Base-by-base conservation (phyloP, 768 basidiomycete genomes). In the Boletus eberwhitei region DNA sequence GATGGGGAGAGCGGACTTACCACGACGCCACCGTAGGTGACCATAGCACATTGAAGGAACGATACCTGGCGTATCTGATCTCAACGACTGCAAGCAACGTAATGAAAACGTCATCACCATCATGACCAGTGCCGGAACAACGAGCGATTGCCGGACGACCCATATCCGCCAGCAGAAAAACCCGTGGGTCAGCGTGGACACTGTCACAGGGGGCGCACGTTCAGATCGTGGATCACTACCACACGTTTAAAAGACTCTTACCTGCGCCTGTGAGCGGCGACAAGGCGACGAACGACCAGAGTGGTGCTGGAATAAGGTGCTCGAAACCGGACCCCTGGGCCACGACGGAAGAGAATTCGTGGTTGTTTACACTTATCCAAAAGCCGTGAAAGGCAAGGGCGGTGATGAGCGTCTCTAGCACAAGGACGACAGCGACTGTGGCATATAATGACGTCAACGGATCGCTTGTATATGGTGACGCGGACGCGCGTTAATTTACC, bases 161-260 rank as follows among this genome's bases (percentile, higher is more conserved):
- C 50, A 56, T 36, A 57, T 60, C 46, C 36, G 36, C 49, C 48
- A 56, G 45, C 45, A 60, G 41, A 51, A 56, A 38, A 56, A 60
- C 12, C 44, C 46, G 9, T 60, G 52, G 7, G 48, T 59, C 19
- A 49, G 31, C 7, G 29, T 35, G 21, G 54, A 52, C 17, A 60
- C 59, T 59, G 43, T n/a, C 13, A 21, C 39, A 19, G 19, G 38
- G 2, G 38, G 2, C 5, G 7, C 5, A 5, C 14, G 17, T 17
- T 53, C 31, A 43, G 38, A 19, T 2, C 36, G 5, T 37, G 36
- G 13, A 35, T 29, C 13, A 43, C 11, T 3, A 41, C 11, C 40
- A 24, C 2, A 9, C 5, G 5, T n/a, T n/a, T 13, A 6, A 26
- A n/a, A 26, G 0, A 17, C 6, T 2, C 16, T 60, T 32, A 55